A percentile compares a stretch with the other conserved stretches of the same genome.
Evolutionary conservation across 177 flowering plant species (phyloP).

Genomic region (Vitis hybrid): DNA sequence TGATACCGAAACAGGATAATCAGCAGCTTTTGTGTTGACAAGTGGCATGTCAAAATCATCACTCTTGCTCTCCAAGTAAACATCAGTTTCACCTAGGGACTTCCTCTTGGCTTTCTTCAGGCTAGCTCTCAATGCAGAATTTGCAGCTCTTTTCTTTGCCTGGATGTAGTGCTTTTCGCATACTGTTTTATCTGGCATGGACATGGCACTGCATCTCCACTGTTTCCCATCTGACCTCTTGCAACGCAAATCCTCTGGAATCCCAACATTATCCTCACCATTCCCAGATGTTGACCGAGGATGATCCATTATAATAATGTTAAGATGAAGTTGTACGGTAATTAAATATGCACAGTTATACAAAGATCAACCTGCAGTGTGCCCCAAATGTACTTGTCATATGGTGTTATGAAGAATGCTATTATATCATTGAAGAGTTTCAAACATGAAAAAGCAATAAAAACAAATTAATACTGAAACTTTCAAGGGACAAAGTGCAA

Average conservation of each 20-base stretch:
- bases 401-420: too few relatives aligned
- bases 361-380: not conserved
- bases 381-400: too few relatives aligned
- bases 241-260: conserved; percentile 94
- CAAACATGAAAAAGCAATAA: too few relatives aligned
- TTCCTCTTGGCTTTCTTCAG: conserved; percentile 77
- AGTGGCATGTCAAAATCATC: conserved; percentile 69
- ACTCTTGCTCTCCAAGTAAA: conserved; percentile 58
- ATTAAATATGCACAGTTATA: too few relatives aligned
- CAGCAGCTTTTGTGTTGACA: conserved; percentile 33
- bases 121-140: conserved; percentile 83
- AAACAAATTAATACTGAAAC: too few relatives aligned
- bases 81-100: conserved; percentile 52
- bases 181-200: conserved; percentile 97
- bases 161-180: conserved; percentile 96
- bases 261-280: conserved; percentile 72
- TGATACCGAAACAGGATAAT: conserved; percentile 30
- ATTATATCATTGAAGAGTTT: too few relatives aligned
- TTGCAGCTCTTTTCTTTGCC: conserved; percentile 95
- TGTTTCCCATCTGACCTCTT: conserved; percentile 97
- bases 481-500: too few relatives aligned
- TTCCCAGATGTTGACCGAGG: conserved; percentile 45
- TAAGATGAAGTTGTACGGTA: not conserved
- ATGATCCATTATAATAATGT: conserved; percentile 48
- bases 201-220: conserved; percentile 97